Evolutionary conservation across 169 alveolate species (phyloP), one percentile per base, ranked within the genome.

Genomic region (Cryptosporidium canis): DNA sequence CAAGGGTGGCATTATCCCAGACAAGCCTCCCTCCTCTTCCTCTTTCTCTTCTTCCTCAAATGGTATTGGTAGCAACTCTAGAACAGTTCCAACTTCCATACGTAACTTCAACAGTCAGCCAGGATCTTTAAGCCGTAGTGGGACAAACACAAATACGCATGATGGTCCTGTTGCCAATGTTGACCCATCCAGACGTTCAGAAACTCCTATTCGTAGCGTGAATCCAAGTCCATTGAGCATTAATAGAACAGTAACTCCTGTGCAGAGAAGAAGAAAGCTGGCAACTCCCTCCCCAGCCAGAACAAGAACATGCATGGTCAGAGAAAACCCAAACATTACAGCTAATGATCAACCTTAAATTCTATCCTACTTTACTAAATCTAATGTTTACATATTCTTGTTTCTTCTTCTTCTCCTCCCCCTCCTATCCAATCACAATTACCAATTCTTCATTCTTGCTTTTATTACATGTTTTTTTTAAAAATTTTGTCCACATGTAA

Each of bases 251-350:
- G 44, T 77, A 21, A 77, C 87, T 41, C 87, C 87, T 63, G 27
- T 77, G 27, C 61, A 39, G 5, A 27, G 71, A n/a, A 55, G 87
- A 58, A 61, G 58, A 58, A 61, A 43, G n/a, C 18, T 61, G n/a
- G 61, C 87, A 12, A 61, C 70, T 16, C 72, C 87, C 21, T 77
- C 87, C 11, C 87, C 87, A 18, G 56, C 61, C 11, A 55, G 68
- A 33, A 67, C 64, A 27, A 77, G 39, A 37, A 39, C 77, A 31
- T 77, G 70, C 37, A 77, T 58, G 37, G 24, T 61, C 0, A 65
- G 87, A 24, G 87, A 77, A 16, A 7, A 29, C 16, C 72, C 87
- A 2, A 43, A 43, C 41, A 66, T 66, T 43, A 5, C 47, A 2
- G 2, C 33, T 61, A 61, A 35, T n/a, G 27, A 35, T 8, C 45